Evolutionary conservation across 1,139 yeast species (phyloP), one percentile per base, ranked within the genome.

Genomic region (Suhomyces kunorum): DNA sequence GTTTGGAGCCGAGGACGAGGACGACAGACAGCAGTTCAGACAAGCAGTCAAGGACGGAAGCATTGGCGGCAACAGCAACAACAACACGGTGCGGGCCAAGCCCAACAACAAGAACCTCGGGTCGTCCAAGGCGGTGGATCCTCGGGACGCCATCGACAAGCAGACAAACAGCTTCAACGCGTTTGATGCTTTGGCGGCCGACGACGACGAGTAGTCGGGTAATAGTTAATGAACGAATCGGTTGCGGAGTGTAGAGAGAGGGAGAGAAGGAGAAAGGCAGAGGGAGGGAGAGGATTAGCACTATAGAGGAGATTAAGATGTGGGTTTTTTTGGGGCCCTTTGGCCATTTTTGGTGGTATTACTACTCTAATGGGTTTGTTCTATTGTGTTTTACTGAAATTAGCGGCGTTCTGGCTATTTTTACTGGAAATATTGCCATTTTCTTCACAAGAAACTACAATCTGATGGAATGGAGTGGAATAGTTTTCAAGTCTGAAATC

Each of bases 31-130:
- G 37, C 71, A 68, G 42, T 76, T 77, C 56, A 72, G 76, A 54
- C 76, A 71, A 45, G 49, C 66, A 31, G 56, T 67, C 34, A 76
- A 69, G 59, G 75, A 70, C 29, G 64, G 58, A 24, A 58, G 38
- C 17, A 32, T 32, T 14, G 42, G 48, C 9, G 32, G 37, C n/a
- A 40, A 63, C 47, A 41, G 48, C 9, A 29, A 35, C n/a, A 40
- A 63, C 47, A 34, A 66, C 35, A 57, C 69, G 22, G 55, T 76
- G 45, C 80, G 71, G 55, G 81, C 78, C 42, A 81, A 75, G 59
- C 87, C 90, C 47, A 83, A 80, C 64, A 81, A 80, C 61, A 83
- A 83, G 63, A 82, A 83, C 61, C 80, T 84, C 58, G 81, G 87
- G 7, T 79, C 87, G 18, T 79, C 85, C 29, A 83, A 81, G 63